Evolutionary conservation across 169 alveolate species (phyloP).

Genomic region (Perkinsus marinus): DNA sequence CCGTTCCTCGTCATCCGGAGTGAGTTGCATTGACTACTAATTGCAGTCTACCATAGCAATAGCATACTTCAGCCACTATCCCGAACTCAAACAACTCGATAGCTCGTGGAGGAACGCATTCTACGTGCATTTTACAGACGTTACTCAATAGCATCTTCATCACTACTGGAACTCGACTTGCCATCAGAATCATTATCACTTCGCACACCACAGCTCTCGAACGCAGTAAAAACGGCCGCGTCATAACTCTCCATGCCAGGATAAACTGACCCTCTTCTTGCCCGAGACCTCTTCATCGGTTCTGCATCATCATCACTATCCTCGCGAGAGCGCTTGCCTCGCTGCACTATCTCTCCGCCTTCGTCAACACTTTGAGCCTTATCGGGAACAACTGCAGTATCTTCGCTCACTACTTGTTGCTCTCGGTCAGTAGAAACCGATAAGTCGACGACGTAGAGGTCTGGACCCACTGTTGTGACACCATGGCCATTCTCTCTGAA

Average conservation of each 20-base stretch:
- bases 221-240: not conserved
- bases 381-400: not conserved
- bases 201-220: not conserved
- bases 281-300: not conserved
- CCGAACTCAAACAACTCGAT: not conserved
- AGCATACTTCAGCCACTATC: not conserved
- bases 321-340: not conserved
- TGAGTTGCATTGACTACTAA: not conserved
- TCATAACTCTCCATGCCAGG: not conserved
- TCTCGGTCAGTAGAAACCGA: not conserved
- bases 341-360: not conserved
- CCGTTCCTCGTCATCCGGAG: not conserved
- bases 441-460: not conserved
- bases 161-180: not conserved
- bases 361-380: not conserved
- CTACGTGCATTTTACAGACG: not conserved
- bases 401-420: not conserved
- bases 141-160: not conserved
- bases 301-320: not conserved
- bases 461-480: not conserved
- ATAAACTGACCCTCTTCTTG: not conserved
- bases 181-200: not conserved
- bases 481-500: not conserved
- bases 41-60: no score
- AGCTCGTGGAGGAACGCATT: not conserved